Evolutionary conservation across 352 stramenopile species (phyloP), one percentile per base, ranked within the genome.

Genomic region (Albugo laibachii): DNA sequence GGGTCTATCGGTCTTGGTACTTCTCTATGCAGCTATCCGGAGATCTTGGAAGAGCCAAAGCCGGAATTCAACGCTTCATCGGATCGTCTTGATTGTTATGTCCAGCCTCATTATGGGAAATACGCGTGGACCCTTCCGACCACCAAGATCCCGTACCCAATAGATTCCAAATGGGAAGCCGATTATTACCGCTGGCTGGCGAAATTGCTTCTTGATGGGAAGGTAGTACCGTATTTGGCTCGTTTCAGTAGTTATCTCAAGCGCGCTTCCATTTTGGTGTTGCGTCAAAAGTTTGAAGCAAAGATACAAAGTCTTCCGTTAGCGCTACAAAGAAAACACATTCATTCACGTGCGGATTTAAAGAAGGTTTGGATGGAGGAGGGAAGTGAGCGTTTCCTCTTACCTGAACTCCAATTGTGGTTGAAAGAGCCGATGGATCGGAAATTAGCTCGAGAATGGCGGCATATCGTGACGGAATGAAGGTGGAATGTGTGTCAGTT

Each of bases 261-360:
- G 50, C 89, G 97, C 45, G 87, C 93, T 55, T 97, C 94, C 55
- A 95, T 96, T 52, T 73, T 74, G 52, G 42, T 86, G 19, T 78
- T 86, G 47, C 74, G 74, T 47, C 84, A 86, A 53, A 83, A 84
- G 45, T 89, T 89, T 43, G 76, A 89, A 66, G 81, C 74, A 57
- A 84, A 84, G 58, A 86, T 86, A 54, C 76, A 86, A 47, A 40
- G 83, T 24, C 64, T 89, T 14, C 73, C 86, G 8, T 45, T 59
- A 3, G 75, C 71, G 40, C 53, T 89, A n/a, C 66, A 83, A 50
- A 36, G 34, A 11, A 52, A 46, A 12, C 14, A 27, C 35, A 52
- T 31, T 24, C 48, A 16, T n/a, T 36, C 20, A 36, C 44, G 45
- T 21, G 45, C 10, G 8, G 27, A 48, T 36, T 48, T 37, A 8